Base-by-base conservation (phyloP, 148 eudicot species). In the Vaccinium vitisidaea region DNA sequence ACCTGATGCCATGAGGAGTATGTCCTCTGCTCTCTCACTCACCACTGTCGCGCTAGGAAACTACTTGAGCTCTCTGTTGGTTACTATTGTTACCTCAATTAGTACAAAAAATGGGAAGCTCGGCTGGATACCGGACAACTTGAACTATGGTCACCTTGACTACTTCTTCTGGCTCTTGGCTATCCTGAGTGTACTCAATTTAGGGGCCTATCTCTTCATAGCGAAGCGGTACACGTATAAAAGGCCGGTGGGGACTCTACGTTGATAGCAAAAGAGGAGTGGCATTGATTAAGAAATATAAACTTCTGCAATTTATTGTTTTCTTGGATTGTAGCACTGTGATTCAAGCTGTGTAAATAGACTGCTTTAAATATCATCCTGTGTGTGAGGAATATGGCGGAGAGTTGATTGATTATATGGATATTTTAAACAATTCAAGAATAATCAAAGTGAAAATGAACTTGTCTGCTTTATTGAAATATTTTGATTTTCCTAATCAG, bases 1-100 rank as follows among this genome's bases (percentile, higher is more conserved):
- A 5, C 95, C 95, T 6, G 94, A 93, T 80, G 90, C 95, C 10
- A 92, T 91, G 95, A 79, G 93, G n/a, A 92, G 92, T 46, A 14
- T 92, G 50, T 88, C 92, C 48, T 80, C 92, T 2, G 95, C 95
- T 14, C 90, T 92, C 8, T 85, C 89, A 32, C 91, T 92, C 11
- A 81, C 90, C 8, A 89, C 92, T 1, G 80, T 69, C 5, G 85
- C 95, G 1, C 80, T 87, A 10, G 95, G 93, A 54, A 90, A 49
- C 80, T 92, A 92, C 78, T 48, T 90, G 86, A 91, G 89, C 84
- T 92, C 95, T 21, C 58, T 92, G 75, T 79, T 92, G 5, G 86
- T 92, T 46, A 89, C 90, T 5, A 80, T 92, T 52, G 93, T 92
- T 23, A 88, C 87, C 3, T 77, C 83, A 7, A 63, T 84, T 5